phyloP scores from a whole-genome alignment of 257 asterid genomes.

The Nicotiana benthamiana region DNA sequence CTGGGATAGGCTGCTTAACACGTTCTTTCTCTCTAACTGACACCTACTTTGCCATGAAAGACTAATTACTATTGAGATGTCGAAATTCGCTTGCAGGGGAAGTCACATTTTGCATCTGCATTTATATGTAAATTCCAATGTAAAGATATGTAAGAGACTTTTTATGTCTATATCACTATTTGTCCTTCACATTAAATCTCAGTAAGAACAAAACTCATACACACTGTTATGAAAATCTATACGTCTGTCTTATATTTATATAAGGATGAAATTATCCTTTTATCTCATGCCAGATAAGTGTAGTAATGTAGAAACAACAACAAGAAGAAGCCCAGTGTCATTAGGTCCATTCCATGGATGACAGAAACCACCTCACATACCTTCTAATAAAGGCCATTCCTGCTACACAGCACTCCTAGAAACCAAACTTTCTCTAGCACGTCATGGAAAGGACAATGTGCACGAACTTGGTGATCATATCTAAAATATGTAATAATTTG shows the following conservation, averaged over 20 bases:
- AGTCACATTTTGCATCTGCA: not conserved
- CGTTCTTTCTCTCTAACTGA: slow-evolving; percentile 13
- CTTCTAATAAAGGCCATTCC: not conserved
- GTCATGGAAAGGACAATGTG: not conserved
- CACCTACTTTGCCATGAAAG: not conserved
- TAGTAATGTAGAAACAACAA: not conserved
- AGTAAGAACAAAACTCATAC: too few relatives aligned
- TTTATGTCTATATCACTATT: not conserved
- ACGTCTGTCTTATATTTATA: not conserved
- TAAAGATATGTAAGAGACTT: not conserved
- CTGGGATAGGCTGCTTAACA: slow-evolving; percentile 25
- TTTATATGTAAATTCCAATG: not conserved
- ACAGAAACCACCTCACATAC: too few relatives aligned
- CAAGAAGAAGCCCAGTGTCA: too few relatives aligned
- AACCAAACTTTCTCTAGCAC: not conserved
- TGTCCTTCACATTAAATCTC: not conserved
- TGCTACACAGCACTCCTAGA: not conserved
- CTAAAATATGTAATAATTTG: not conserved
- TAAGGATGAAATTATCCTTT: not conserved
- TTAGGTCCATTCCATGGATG: too few relatives aligned
- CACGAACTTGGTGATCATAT: not conserved
- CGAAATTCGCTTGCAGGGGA: not conserved
- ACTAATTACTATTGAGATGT: not conserved
- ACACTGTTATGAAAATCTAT: not conserved
- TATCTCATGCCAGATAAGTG: not conserved